Evolutionary conservation across 768 basidiomycete genomes (phyloP).

Genomic region (Flagelloscypha sp.): DNA sequence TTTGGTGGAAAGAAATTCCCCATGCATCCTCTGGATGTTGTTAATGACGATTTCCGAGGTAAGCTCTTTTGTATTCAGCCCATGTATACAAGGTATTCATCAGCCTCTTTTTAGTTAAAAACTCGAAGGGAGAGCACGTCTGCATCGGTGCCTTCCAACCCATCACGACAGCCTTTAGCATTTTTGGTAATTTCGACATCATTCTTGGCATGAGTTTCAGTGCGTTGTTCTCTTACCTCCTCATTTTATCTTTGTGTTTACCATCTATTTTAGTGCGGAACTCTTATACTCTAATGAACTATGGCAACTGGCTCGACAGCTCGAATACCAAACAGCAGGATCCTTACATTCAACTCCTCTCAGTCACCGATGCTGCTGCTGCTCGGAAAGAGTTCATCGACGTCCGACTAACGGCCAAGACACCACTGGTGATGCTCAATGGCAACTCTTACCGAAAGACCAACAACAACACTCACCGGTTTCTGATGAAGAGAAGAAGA

Average conservation of each 20-base stretch:
- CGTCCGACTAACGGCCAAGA: slow-evolving; percentile 54
- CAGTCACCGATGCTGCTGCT: slow-evolving; percentile 41
- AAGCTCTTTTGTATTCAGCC: too few relatives aligned
- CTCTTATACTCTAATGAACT: slow-evolving; percentile 63
- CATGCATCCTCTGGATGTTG: slow-evolving; percentile 65
- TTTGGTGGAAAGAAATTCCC: slow-evolving; percentile 65
- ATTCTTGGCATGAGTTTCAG: slow-evolving; percentile 77
- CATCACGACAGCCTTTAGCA: slow-evolving; percentile 69
- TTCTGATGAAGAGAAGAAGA: slow-evolving; percentile 56
- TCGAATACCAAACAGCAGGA: slow-evolving; percentile 34
- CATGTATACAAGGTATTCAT: too few relatives aligned
- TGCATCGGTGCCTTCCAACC: slow-evolving; percentile 82
- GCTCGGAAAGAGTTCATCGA: slow-evolving; percentile 63
- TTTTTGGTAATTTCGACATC: slow-evolving; percentile 73
- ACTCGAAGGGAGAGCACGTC: slow-evolving; percentile 38
- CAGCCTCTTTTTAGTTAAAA: too few relatives aligned
- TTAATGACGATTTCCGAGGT: slow-evolving; percentile 51
- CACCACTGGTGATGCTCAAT: slow-evolving; percentile 43
- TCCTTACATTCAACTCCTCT: slow-evolving; percentile 65
- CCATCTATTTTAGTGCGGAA: slow-evolving; percentile 52
- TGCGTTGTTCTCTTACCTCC: slow-evolving; percentile 25
- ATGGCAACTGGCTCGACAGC: slow-evolving; percentile 56
- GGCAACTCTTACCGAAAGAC: slow-evolving; percentile 50
- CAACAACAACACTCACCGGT: slow-evolving; percentile 59
- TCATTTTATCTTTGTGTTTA: slow-evolving; percentile 5